Conservation (phyloP, 345 rosid species). For the Citrus mangshanensis region DNA sequence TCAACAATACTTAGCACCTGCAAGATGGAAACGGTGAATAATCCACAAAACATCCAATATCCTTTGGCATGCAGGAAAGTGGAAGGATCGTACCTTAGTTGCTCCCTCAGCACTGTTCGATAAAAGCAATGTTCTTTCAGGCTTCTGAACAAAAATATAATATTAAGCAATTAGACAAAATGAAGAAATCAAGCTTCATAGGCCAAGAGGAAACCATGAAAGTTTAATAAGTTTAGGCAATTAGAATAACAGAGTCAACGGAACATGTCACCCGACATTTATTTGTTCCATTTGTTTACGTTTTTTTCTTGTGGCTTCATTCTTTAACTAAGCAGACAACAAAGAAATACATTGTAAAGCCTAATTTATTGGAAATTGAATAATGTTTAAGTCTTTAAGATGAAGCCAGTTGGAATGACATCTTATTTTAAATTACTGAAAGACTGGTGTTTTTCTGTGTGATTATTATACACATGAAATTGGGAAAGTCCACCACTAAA, state of each 20-base stretch:
- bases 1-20: constrained; percentile 83
- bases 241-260: neutral
- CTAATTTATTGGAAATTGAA: neutral
- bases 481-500: neutral
- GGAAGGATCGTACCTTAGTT: constrained; percentile 58
- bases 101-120: constrained; percentile 79
- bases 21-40: constrained; percentile 20
- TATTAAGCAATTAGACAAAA: constrained; percentile 4
- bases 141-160: constrained; percentile 53
- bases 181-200: constrained; percentile 6
- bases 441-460: neutral
- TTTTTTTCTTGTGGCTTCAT: neutral
- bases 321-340: neutral
- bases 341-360: neutral
- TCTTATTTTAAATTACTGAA: neutral
- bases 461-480: neutral
- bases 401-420: constrained; percentile 2
- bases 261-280: neutral
- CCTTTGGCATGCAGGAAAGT: neutral
- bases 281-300: neutral
- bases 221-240: neutral
- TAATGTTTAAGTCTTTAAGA: neutral
- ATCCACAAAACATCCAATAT: constrained; percentile 5
- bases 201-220: constrained; percentile 7
- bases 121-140: constrained; percentile 72